Evolutionary conservation across 306 rosid genomes (phyloP).

Genomic region (Fagus crenata): DNA sequence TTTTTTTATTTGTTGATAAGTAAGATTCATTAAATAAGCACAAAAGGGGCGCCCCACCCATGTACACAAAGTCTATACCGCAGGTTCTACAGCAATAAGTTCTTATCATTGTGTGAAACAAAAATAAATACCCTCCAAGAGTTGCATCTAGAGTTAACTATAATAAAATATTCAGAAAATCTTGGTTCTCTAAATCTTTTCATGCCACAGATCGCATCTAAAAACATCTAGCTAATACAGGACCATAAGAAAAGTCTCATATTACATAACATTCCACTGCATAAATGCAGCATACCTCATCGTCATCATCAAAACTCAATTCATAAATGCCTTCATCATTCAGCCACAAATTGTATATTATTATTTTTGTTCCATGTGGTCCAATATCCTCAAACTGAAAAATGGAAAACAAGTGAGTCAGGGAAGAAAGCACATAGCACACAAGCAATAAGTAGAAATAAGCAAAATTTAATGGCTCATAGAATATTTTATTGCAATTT

Average conservation of each 20-base stretch:
- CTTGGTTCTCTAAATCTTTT: neutral
- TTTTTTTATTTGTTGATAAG: too few relatives aligned
- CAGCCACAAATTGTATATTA: conserved; percentile 89
- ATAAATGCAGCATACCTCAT: conserved; percentile 62
- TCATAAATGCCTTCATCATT: conserved; percentile 98
- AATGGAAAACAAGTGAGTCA: conserved; percentile 29
- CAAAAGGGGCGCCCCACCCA: too few relatives aligned
- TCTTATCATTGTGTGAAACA: neutral
- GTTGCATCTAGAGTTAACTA: neutral
- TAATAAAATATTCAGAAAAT: neutral
- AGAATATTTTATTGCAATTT: neutral
- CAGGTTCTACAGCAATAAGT: neutral
- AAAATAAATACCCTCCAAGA: neutral
- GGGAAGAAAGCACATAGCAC: conserved; percentile 16
- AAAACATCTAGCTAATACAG: conserved; percentile 26
- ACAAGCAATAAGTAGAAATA: conserved; percentile 17
- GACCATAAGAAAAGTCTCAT: conserved; percentile 5
- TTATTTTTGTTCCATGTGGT: conserved; percentile 82
- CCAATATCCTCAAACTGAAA: conserved; percentile 92
- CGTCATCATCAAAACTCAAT: conserved; percentile 86
- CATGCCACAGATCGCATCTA: conserved; percentile 1
- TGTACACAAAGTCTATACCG: too few relatives aligned
- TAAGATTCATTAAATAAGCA: too few relatives aligned
- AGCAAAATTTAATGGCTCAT: conserved; percentile 9
- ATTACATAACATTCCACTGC: neutral